Percentiles rank a stretch among this genome's conserved stretches.
phyloP scores from a whole-genome alignment of 192 early-diverging fungal species.

The Obelidium mucronatum region DNA sequence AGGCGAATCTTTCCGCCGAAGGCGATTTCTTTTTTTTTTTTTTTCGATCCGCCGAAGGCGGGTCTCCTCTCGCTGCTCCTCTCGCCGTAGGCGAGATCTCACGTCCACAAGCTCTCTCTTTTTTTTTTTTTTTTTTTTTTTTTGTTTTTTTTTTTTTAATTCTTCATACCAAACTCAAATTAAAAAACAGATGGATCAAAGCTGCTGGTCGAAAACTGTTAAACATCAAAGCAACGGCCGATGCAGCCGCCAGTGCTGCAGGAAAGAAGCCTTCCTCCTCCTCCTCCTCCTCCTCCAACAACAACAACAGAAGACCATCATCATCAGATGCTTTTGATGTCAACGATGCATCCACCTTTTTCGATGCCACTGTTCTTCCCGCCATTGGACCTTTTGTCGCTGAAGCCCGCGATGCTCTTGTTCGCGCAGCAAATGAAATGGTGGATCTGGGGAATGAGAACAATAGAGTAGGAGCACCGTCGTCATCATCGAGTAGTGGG shows the following conservation, averaged over 20 bases:
- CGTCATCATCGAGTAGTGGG: neutral
- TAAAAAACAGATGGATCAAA: conserved; percentile 3
- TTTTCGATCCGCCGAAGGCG: no score
- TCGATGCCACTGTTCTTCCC: conserved; percentile 19
- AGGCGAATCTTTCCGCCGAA: no score
- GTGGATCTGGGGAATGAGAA: conserved; percentile 2
- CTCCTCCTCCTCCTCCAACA: no score
- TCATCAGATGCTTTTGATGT: neutral
- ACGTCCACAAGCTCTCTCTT: no score
- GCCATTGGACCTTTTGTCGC: conserved; percentile 30
- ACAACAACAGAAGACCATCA: neutral
- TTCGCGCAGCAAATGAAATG: conserved; percentile 16
- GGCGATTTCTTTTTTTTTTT: no score
- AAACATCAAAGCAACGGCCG: conserved; percentile 14
- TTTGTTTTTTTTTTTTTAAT: no score
- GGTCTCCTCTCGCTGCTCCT: no score
- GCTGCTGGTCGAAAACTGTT: conserved; percentile 9
- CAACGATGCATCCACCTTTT: conserved; percentile 15
- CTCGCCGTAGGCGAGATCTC: no score
- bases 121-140: no score
- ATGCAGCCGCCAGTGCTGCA: neutral
- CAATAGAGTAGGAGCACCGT: neutral
- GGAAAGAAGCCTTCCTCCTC: neutral
- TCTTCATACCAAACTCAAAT: neutral
- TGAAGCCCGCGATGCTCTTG: conserved; percentile 16